A percentile compares a stretch with the other conserved stretches of the same genome.
These are phyloP conservation scores for Lentinus brumalis DNA, from an alignment of 768 basidiomycete species.

Conservation along the genomic window DNA sequence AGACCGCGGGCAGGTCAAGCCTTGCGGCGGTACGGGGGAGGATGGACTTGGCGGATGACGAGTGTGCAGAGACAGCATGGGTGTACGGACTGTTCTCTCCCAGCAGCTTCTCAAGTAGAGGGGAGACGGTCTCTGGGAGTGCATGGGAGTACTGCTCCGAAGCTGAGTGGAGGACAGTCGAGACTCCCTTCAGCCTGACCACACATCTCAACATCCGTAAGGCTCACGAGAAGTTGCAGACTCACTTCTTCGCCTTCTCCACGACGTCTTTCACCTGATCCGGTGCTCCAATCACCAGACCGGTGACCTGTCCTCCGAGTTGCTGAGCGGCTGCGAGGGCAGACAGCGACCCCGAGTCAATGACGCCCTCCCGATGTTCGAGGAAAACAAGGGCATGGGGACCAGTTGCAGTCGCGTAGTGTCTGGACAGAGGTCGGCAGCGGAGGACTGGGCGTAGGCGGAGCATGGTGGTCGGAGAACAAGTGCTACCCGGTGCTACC, in stretches of 20 bases:
- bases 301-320: constrained; percentile 85
- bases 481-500: background rate
- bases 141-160: constrained; percentile 69
- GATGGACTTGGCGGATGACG: constrained; percentile 89
- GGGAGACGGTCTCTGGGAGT: constrained; percentile 79
- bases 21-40: constrained; percentile 90
- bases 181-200: constrained; percentile 66
- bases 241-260: constrained; percentile 80
- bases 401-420: constrained; percentile 60
- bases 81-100: constrained; percentile 69
- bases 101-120: constrained; percentile 77
- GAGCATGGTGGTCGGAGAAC: constrained; percentile 6
- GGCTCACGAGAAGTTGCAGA: constrained; percentile 3
- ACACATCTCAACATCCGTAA: background rate
- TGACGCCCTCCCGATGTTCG: constrained; percentile 79
- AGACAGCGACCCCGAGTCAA: constrained; percentile 85
- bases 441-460: constrained; percentile 12
- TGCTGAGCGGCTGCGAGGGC: constrained; percentile 89
- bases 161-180: constrained; percentile 66
- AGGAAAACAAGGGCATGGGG: constrained; percentile 86
- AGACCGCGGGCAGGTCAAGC: constrained; percentile 88
- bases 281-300: constrained; percentile 68
- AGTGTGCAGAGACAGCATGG: constrained; percentile 90
- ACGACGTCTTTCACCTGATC: constrained; percentile 67
- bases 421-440: constrained; percentile 30